Conservation (phyloP, 2,329 filamentous ascomycete genomes). For the Fusarium haematococcum region DNA sequence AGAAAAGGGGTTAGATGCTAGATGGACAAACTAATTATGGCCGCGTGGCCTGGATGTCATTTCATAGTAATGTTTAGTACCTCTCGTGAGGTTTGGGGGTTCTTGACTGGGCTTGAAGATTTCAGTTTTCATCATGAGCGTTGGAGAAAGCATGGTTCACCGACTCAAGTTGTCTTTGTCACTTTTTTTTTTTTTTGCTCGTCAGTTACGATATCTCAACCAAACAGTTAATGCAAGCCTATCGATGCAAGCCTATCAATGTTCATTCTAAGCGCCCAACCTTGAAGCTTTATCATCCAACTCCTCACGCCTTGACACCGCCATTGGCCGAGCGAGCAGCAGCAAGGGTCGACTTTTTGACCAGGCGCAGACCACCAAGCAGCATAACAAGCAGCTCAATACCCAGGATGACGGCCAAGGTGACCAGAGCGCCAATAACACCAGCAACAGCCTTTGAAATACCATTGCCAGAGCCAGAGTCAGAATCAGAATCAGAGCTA, state of each 20-base stretch:
- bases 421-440: slow-evolving; percentile 81
- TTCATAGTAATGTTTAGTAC: slow-evolving; percentile 13
- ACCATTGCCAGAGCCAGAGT: slow-evolving; percentile 50
- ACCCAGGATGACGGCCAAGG: slow-evolving; percentile 62
- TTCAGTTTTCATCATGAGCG: neutral
- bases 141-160: neutral
- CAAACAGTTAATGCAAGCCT: slow-evolving; percentile 6
- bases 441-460: slow-evolving; percentile 81
- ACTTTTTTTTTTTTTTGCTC: neutral
- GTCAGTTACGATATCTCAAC: slow-evolving; percentile 8
- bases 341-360: slow-evolving; percentile 58
- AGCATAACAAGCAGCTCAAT: slow-evolving; percentile 58
- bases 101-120: neutral
- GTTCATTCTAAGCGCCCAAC: neutral
- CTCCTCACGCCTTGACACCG: slow-evolving; percentile 39
- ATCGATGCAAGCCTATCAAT: neutral
- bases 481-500: slow-evolving; percentile 21
- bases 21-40: neutral
- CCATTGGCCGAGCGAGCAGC: slow-evolving; percentile 13
- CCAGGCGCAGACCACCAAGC: slow-evolving; percentile 58
- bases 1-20: neutral
- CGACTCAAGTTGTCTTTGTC: neutral
- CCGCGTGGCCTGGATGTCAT: neutral
- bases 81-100: neutral
- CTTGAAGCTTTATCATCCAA: neutral